phyloP scores from a whole-genome alignment of 345 rosid species.

The Acer saccharum region DNA sequence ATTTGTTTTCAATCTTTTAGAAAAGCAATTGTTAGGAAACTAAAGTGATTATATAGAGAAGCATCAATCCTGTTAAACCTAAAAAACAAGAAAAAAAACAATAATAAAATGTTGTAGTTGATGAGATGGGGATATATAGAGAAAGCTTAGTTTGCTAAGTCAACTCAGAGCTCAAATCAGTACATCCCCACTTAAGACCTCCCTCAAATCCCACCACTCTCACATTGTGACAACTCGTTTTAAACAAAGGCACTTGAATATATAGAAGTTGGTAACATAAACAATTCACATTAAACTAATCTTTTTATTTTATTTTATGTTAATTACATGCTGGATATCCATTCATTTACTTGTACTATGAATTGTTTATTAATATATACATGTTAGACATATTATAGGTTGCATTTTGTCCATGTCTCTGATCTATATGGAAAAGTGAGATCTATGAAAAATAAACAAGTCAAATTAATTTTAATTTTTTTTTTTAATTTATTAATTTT shows the following conservation, averaged over 20 bases:
- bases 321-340: background rate
- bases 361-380: background rate
- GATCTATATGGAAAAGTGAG: background rate
- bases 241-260: background rate
- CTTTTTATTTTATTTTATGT: background rate
- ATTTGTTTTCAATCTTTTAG: background rate
- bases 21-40: background rate
- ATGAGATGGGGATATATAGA: too few relatives aligned
- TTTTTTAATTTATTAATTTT: background rate
- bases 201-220: constrained; percentile 44
- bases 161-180: constrained; percentile 38
- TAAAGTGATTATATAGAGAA: constrained; percentile 3
- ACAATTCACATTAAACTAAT: background rate
- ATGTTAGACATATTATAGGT: constrained; percentile 11
- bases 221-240: constrained; percentile 12
- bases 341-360: background rate
- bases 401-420: constrained; percentile 8
- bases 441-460: too few relatives aligned
- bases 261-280: constrained; percentile 8
- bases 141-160: constrained; percentile 33
- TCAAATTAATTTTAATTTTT: background rate
- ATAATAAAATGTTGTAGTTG: background rate
- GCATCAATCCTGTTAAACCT: background rate
- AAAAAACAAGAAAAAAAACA: background rate
- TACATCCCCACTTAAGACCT: constrained; percentile 62